Evolutionary conservation across 2,329 filamentous ascomycete genomes (phyloP), one percentile per base, ranked within the genome.

Genomic region (Bipolaris gigantea): DNA sequence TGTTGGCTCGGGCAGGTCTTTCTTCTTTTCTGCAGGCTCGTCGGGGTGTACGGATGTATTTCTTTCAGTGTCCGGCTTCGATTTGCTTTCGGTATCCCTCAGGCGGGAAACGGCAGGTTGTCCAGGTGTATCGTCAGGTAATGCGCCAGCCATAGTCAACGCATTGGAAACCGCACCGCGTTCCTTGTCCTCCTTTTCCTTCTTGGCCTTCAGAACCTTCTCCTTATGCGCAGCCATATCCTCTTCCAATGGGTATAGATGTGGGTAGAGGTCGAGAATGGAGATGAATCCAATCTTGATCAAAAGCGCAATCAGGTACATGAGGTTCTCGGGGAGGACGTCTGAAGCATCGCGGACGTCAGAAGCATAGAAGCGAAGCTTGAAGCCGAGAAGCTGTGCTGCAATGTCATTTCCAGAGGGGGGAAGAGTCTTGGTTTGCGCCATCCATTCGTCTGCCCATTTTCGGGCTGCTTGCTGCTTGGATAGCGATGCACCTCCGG

Each of bases 271-370:
- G 69, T 99, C 94, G 48, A 86, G 83, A 6, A 99, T 79, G 1
- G 94, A 97, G 55, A 99, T 90, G 73, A 99, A 99, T 1, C 94
- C 95, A 61, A 97, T 90, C 76, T 99, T 99, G 76, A 99, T 92
- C 27, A 99, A 83, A 32, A 97, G 83, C 1, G 94, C 92, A 0
- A 92, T 89, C 16, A 99, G 83, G 63, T 94, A 96, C 27, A 97
- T 90, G 3, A 99, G 81, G 64, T 99, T 99, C 35, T 94, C 90
- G 0, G 94, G 94, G 2, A 97, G 81, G 2, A 87, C 81, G 66
- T 97, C 94, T 1, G 83, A 79, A 49, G 86, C 83, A 55, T 90
- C 85, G 51, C 93, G 85, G 33, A 89, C 86, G 25, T 87, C 80
- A 0, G 91, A 95, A 36, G 90, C 89, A 70, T 99, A 99, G 74